phyloP scores from a whole-genome alignment of 2,329 filamentous ascomycete species.

The Cercospora sesami region DNA sequence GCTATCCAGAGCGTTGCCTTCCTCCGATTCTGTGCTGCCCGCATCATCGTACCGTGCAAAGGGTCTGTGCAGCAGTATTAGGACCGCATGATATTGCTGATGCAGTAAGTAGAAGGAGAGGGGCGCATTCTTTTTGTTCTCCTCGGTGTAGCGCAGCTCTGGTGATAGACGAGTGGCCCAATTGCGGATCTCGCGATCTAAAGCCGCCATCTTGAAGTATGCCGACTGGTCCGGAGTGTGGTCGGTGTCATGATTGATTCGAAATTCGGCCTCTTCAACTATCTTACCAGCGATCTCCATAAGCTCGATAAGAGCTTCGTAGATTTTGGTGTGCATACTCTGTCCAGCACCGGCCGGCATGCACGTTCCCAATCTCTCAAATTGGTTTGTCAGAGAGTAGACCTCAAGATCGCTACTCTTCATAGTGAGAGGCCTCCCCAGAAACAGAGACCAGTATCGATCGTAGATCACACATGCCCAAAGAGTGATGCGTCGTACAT shows the following conservation, averaged over 20 bases:
- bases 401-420: slow-evolving; percentile 32
- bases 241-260: slow-evolving; percentile 17
- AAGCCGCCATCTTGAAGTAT: slow-evolving; percentile 31
- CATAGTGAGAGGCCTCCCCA: slow-evolving; percentile 33
- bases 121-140: slow-evolving; percentile 28
- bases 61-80: slow-evolving; percentile 32
- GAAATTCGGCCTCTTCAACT: slow-evolving; percentile 31
- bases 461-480: slow-evolving; percentile 35
- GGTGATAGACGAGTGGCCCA: slow-evolving; percentile 28
- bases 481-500: slow-evolving; percentile 32
- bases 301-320: slow-evolving; percentile 32
- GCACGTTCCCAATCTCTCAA: slow-evolving; percentile 32
- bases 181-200: slow-evolving; percentile 31
- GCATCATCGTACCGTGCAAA: slow-evolving; percentile 32
- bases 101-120: slow-evolving; percentile 32
- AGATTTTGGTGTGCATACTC: slow-evolving; percentile 32
- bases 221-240: slow-evolving; percentile 30
- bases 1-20: slow-evolving; percentile 29
- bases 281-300: slow-evolving; percentile 36
- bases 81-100: slow-evolving; percentile 31
- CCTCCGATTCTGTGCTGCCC: slow-evolving; percentile 19
- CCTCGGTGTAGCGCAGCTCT: slow-evolving; percentile 32
- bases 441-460: slow-evolving; percentile 33
- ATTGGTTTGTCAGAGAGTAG: slow-evolving; percentile 29
- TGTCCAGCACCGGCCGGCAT: slow-evolving; percentile 28